These are phyloP conservation scores for Millerozyma miso DNA, from an alignment of 805 yeast genomes.

Conservation along the genomic window DNA sequence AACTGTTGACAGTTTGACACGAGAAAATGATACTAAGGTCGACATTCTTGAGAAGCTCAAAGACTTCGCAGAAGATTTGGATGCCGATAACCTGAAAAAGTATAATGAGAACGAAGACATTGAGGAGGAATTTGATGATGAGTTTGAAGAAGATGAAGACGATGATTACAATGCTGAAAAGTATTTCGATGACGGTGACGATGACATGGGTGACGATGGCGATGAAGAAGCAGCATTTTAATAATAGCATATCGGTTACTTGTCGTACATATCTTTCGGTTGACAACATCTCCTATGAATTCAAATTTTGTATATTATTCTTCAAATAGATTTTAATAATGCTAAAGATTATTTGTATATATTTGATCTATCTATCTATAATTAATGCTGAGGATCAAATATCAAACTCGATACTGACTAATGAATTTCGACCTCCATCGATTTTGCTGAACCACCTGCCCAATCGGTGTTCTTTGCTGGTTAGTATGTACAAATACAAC, in stretches of 20 bases:
- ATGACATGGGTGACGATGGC: constrained; percentile 54
- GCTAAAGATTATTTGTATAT: constrained; percentile 4
- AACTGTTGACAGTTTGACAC: constrained; percentile 26
- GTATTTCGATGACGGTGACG: constrained; percentile 70
- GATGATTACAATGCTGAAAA: constrained; percentile 78
- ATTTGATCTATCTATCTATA: neutral
- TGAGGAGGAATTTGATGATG: constrained; percentile 62
- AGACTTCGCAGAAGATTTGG: constrained; percentile 43
- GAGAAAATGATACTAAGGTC: constrained; percentile 26
- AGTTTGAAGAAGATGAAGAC: constrained; percentile 69
- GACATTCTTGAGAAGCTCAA: constrained; percentile 40
- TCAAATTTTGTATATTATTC: constrained; percentile 2
- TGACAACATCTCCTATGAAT: too few relatives aligned
- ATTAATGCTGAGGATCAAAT: constrained; percentile 10
- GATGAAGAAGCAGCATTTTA: constrained; percentile 70
- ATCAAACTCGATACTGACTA: constrained; percentile 37
- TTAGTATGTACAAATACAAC: constrained; percentile 52
- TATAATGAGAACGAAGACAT: constrained; percentile 38
- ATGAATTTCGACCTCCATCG: constrained; percentile 69
- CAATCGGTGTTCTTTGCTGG: constrained; percentile 80
- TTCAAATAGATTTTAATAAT: constrained; percentile 3
- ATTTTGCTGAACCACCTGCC: constrained; percentile 79
- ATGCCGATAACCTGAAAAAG: constrained; percentile 36
- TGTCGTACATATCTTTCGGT: neutral
- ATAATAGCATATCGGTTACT: constrained; percentile 1